Percentiles rank a stretch among this genome's conserved stretches.
Evolutionary conservation across 1,139 yeast species (phyloP).

Genomic region (Lodderomyces elongisporus): DNA sequence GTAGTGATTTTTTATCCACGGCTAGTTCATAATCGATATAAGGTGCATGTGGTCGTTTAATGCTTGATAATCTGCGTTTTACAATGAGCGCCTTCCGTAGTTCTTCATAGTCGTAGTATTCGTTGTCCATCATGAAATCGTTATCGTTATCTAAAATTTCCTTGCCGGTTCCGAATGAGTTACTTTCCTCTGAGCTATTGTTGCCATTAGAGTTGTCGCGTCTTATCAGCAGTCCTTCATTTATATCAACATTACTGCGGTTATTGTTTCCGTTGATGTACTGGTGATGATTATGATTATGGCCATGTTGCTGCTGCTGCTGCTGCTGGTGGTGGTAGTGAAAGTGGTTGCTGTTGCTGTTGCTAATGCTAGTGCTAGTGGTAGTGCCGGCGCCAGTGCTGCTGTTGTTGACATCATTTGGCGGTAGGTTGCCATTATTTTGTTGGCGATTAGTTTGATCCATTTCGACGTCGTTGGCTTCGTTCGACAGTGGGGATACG

Average conservation of each 20-base stretch:
- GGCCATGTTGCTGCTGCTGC: conserved; percentile 2
- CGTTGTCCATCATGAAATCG: conserved; percentile 33
- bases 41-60: conserved; percentile 11
- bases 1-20: conserved; percentile 28
- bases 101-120: conserved; percentile 31
- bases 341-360: conserved; percentile 3
- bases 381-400: background rate
- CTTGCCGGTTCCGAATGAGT: conserved; percentile 9
- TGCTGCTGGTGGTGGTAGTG: conserved; percentile 3
- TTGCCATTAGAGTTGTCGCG: conserved; percentile 3
- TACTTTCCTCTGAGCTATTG: conserved; percentile 3
- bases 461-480: too few relatives aligned
- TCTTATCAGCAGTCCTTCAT: background rate
- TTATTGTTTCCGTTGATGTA: background rate
- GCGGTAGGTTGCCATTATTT: too few relatives aligned
- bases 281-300: background rate
- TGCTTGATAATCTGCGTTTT: conserved; percentile 21
- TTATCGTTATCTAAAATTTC: too few relatives aligned
- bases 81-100: conserved; percentile 31
- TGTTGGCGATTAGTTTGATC: too few relatives aligned
- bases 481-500: too few relatives aligned
- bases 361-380: conserved; percentile 6
- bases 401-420: too few relatives aligned
- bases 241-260: background rate
- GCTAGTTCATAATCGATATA: conserved; percentile 4